phyloP scores from a whole-genome alignment of 306 rosid genomes.

The Rosa lucieae region DNA sequence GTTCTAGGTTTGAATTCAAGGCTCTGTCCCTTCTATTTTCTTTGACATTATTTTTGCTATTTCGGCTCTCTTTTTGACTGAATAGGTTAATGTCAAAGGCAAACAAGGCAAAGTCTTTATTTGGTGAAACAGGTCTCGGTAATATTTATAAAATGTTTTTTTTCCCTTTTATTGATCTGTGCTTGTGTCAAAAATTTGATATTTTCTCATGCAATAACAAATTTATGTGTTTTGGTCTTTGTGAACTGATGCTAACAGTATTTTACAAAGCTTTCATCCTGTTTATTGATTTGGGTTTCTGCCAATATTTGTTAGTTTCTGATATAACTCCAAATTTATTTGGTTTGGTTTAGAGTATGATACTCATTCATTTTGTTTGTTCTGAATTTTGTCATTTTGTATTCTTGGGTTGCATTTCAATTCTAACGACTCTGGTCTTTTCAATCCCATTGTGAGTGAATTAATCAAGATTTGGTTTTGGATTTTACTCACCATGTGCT shows the following conservation, averaged over 20 bases:
- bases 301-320: neutral
- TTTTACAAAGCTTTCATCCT: neutral
- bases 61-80: neutral
- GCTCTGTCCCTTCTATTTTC: neutral
- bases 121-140: neutral
- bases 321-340: neutral
- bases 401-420: constrained; percentile 27
- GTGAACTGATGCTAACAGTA: neutral
- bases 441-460: constrained; percentile 6
- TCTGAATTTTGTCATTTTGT: constrained; percentile 38
- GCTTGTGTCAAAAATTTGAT: constrained; percentile 6
- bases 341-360: neutral
- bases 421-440: constrained; percentile 23
- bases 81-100: neutral
- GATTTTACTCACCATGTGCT: constrained; percentile 17
- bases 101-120: constrained; percentile 1
- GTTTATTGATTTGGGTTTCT: neutral
- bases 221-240: constrained; percentile 1
- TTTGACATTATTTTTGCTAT: neutral
- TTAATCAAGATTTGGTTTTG: constrained; percentile 13
- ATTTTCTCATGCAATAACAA: constrained; percentile 1
- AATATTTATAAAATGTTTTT: neutral
- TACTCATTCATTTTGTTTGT: constrained; percentile 18
- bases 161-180: neutral
- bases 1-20: neutral